These are phyloP conservation scores for Zoysia japonica DNA, from an alignment of 176 grass and related monocot species.

Conservation along the genomic window DNA sequence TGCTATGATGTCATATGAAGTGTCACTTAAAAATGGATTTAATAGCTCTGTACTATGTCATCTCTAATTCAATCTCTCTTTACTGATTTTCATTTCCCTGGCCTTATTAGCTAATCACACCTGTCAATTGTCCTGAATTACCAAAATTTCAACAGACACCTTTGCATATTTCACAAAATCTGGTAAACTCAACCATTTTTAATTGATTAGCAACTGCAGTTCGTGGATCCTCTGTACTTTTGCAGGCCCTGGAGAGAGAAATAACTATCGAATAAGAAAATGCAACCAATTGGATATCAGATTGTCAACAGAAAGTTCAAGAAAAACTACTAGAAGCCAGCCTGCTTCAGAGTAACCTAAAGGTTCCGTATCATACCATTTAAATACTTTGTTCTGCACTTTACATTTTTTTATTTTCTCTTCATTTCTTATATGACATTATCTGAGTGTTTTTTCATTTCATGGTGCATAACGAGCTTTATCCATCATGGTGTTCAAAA, in stretches of 20 bases:
- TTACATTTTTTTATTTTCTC: background rate
- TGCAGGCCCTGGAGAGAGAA: slow-evolving; percentile 71
- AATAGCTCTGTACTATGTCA: too few species aligned
- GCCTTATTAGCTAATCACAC: too few species aligned
- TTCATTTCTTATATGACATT: background rate
- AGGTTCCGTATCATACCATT: slow-evolving; percentile 44
- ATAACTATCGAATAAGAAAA: slow-evolving; percentile 73
- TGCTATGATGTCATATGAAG: too few species aligned
- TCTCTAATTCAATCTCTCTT: too few species aligned
- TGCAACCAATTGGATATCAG: slow-evolving; percentile 75
- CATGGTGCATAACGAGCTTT: background rate
- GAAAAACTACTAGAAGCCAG: slow-evolving; percentile 60
- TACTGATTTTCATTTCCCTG: too few species aligned
- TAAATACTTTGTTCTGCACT: background rate
- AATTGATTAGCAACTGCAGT: too few species aligned
- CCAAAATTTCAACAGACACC: too few species aligned
- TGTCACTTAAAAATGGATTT: too few species aligned
- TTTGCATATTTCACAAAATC: too few species aligned
- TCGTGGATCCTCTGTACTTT: background rate
- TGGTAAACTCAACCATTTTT: too few species aligned
- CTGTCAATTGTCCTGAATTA: too few species aligned
- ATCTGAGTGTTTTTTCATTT: background rate
- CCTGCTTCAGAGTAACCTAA: slow-evolving; percentile 62
- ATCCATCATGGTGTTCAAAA: background rate
- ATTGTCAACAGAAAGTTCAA: slow-evolving; percentile 77